These are phyloP conservation scores for Stropharia rugosoannulata DNA, from an alignment of 768 basidiomycete species.

Conservation along the genomic window DNA sequence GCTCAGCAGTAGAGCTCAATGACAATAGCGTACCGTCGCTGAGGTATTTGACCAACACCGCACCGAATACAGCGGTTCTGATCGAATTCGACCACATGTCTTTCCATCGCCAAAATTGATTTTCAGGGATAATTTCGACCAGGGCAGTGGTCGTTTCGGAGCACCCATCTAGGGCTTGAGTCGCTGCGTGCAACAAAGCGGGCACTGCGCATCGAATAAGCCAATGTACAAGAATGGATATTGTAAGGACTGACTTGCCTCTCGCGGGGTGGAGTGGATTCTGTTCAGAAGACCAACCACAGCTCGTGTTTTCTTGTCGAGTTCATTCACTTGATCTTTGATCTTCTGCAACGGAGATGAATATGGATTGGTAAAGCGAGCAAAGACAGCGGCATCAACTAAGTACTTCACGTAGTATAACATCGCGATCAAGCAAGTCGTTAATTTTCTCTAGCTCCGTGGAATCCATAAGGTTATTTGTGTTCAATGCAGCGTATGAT, in stretches of 20 bases:
- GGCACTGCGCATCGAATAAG: slow-evolving; percentile 44
- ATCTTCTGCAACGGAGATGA: slow-evolving; percentile 56
- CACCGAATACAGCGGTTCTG: slow-evolving; percentile 64
- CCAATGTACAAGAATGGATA: slow-evolving; percentile 1
- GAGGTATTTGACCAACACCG: slow-evolving; percentile 66
- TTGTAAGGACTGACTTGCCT: slow-evolving; percentile 46
- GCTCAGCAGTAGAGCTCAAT: slow-evolving; percentile 45
- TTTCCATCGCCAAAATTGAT: slow-evolving; percentile 84
- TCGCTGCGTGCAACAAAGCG: slow-evolving; percentile 53
- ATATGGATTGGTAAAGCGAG: not conserved
- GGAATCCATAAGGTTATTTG: slow-evolving; percentile 46
- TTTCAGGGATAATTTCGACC: slow-evolving; percentile 59
- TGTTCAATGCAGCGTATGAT: too few relatives aligned
- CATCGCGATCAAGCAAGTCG: slow-evolving; percentile 58
- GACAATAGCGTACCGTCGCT: slow-evolving; percentile 57
- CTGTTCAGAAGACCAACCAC: slow-evolving; percentile 78
- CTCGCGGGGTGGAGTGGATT: slow-evolving; percentile 70
- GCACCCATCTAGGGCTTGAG: slow-evolving; percentile 56
- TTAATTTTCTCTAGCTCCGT: slow-evolving; percentile 58
- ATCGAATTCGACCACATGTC: slow-evolving; percentile 79
- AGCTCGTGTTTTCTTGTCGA: slow-evolving; percentile 73
- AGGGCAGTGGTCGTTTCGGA: slow-evolving; percentile 47
- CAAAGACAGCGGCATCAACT: not conserved
- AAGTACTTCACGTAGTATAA: slow-evolving; percentile 63
- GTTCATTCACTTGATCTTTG: slow-evolving; percentile 68